Evolutionary conservation across 192 early-diverging fungal species (phyloP).

Genomic region (Mortierella antarctica): DNA sequence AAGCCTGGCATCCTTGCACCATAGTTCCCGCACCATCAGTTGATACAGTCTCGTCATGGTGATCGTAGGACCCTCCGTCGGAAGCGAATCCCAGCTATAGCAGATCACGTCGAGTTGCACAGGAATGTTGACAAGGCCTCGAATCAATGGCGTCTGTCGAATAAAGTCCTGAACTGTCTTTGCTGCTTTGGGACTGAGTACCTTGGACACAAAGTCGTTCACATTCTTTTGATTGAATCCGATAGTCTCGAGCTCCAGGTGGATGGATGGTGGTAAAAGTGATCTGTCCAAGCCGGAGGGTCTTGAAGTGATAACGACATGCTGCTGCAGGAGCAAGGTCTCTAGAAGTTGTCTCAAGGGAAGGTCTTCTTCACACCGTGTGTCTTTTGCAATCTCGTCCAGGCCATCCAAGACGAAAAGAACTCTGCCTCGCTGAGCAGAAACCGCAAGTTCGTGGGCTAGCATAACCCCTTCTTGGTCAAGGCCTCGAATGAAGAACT

Average conservation of each 20-base stretch:
- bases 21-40: conserved; percentile 11
- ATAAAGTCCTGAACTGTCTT: conserved; percentile 19
- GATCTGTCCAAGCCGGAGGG: conserved; percentile 1
- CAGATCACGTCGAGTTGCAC: conserved; percentile 21
- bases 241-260: conserved; percentile 13
- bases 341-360: not conserved
- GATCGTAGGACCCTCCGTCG: not conserved
- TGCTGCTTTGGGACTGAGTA: not conserved
- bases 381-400: conserved; percentile 2
- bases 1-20: conserved; percentile 9
- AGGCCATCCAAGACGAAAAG: conserved; percentile 16
- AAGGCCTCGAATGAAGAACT: not conserved
- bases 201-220: not conserved
- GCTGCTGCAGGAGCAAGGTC: not conserved
- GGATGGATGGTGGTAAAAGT: not conserved
- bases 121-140: conserved; percentile 23
- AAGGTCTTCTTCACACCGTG: not conserved
- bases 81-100: conserved; percentile 12
- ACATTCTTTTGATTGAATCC: conserved; percentile 18
- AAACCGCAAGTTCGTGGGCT: not conserved
- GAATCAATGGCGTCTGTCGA: conserved; percentile 13
- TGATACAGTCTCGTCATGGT: conserved; percentile 17
- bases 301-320: conserved; percentile 10
- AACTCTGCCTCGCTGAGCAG: not conserved
- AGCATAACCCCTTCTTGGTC: not conserved